Evolutionary conservation across 768 basidiomycete genomes (phyloP).

Genomic region (Pisolithus microcarpus): DNA sequence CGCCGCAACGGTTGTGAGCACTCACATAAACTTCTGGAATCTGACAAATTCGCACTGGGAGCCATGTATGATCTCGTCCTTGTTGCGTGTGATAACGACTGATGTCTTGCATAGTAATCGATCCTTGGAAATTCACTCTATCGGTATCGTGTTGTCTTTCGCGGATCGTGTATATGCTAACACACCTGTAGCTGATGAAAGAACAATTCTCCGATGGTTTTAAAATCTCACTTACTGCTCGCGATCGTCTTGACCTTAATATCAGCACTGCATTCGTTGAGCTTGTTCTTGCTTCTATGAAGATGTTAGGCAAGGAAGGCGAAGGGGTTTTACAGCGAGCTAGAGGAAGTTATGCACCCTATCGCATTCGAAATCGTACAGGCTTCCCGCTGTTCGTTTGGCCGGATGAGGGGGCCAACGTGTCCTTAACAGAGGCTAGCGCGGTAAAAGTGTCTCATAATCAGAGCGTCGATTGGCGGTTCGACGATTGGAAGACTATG

Average conservation of each 20-base stretch:
- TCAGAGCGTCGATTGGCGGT: conserved; percentile 86
- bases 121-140: conserved; percentile 88
- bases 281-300: conserved; percentile 64
- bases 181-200: conserved; percentile 41
- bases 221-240: conserved; percentile 57
- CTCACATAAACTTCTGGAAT: conserved; percentile 93
- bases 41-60: conserved; percentile 98
- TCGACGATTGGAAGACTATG: conserved; percentile 92
- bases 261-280: conserved; percentile 87
- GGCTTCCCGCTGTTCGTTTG: conserved; percentile 81
- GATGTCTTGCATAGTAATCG: conserved; percentile 57
- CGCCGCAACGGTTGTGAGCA: conserved; percentile 73
- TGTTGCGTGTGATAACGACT: conserved; percentile 2
- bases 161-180: conserved; percentile 6
- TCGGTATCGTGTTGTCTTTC: conserved; percentile 36
- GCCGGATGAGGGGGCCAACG: conserved; percentile 66
- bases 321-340: conserved; percentile 66
- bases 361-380: conserved; percentile 85
- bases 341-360: conserved; percentile 88
- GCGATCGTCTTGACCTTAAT: conserved; percentile 85
- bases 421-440: conserved; percentile 39
- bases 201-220: conserved; percentile 45
- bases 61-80: conserved; percentile 49
- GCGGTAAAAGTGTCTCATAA: conserved; percentile 63
- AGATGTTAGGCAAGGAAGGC: conserved; percentile 68